Base-by-base conservation (phyloP, 257 asterid genomes). In the Linaria vulgaris region DNA sequence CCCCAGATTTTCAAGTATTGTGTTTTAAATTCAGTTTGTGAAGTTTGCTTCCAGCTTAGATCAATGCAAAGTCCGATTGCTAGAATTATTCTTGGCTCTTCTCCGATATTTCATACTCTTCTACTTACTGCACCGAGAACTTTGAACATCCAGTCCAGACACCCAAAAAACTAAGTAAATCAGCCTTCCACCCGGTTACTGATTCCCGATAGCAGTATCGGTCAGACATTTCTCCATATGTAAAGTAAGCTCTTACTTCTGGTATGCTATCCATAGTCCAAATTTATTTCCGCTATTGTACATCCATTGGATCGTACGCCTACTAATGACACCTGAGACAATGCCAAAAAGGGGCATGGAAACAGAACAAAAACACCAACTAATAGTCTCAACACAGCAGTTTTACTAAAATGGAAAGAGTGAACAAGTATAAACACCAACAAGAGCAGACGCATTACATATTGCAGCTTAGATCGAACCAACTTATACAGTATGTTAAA, bases 21-120 rank as follows among this genome's bases (percentile, higher is more conserved):
- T n/a, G n/a, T n/a, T n/a, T n/a, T n/a, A n/a, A n/a, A n/a, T n/a
- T n/a, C n/a, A n/a, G n/a, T n/a, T n/a, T n/a, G n/a, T n/a, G n/a
- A n/a, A n/a, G n/a, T n/a, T 60, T 43, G 20, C 17, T 41, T 44
- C 1, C 13, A 15, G 44, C 68, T 47, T 48, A 54, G 56, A 63
- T 31, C 50, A 39, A 23, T 50, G 31, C 7, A 20, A 11, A 4
- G 23, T 30, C 20, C 6, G 21, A 11, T 13, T 50, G n/a, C 6
- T 37, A 7, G 12, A 6, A 34, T 9, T 12, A 12, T 1, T 61
- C 13, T 38, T 20, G 21, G 12, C 3, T 27, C 22, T 50, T 34
- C 19, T 21, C 17, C 20, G 12, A 15, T 51, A n/a, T 15, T 17
- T 52, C 7, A 11, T 37, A 14, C 13, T 51, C 31, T 60, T 23